Evolutionary conservation across 164 flowering plant species (phyloP).

Genomic region (Dillenia turbinata): DNA sequence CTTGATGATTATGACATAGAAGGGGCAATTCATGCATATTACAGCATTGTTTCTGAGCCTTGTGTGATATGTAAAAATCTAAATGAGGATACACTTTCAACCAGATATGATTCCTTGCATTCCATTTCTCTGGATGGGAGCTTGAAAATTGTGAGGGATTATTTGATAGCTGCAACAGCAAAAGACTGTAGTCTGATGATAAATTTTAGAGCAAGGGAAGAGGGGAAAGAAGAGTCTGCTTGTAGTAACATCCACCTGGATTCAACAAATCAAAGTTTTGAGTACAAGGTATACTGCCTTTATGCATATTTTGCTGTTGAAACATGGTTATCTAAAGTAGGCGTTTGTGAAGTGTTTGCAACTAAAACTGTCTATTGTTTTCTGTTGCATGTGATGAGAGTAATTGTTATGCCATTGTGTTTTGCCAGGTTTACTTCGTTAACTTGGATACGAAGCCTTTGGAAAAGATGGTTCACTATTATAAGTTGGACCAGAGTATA

Average conservation of each 20-base stretch:
- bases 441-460: slow-evolving; percentile 88
- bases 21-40: slow-evolving; percentile 96
- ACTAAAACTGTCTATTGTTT: not conserved
- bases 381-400: not conserved
- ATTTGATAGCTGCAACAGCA: slow-evolving; percentile 85
- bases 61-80: slow-evolving; percentile 52
- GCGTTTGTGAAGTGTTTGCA: not conserved
- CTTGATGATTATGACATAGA: slow-evolving; percentile 83
- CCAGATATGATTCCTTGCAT: slow-evolving; percentile 47
- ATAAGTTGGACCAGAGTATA: slow-evolving; percentile 73
- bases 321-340: not conserved
- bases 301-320: not conserved
- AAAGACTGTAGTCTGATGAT: slow-evolving; percentile 95
- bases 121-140: slow-evolving; percentile 63
- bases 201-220: slow-evolving; percentile 50
- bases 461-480: slow-evolving; percentile 69
- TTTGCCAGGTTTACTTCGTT: slow-evolving; percentile 58
- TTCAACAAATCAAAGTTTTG: slow-evolving; percentile 63
- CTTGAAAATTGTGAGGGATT: slow-evolving; percentile 70
- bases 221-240: slow-evolving; percentile 25
- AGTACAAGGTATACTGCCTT: slow-evolving; percentile 62
- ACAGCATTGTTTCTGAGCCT: slow-evolving; percentile 68
- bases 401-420: no score
- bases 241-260: slow-evolving; percentile 35
- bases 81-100: slow-evolving; percentile 26